A percentile compares a stretch with the other conserved stretches of the same genome.
phyloP scores from a whole-genome alignment of 345 rosid species.

The Eucalyptus cladocalyx region DNA sequence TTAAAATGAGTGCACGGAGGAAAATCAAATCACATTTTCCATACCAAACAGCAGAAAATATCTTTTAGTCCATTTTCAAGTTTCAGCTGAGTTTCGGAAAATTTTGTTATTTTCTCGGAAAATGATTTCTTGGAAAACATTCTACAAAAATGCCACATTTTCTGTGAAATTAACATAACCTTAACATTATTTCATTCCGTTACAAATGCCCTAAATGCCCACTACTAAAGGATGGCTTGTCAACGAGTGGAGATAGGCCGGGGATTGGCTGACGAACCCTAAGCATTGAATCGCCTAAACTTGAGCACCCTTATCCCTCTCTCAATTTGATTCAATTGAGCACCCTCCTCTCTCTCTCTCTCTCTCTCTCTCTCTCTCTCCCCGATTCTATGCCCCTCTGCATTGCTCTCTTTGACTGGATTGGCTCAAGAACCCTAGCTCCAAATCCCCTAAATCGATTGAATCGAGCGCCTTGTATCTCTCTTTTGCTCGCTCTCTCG shows the following conservation, averaged over 20 bases:
- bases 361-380: neutral
- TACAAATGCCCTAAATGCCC: neutral
- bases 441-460: neutral
- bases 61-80: too few species aligned
- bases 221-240: neutral
- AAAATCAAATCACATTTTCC: too few species aligned
- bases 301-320: neutral
- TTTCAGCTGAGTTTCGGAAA: too few species aligned
- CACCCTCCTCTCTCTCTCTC: neutral
- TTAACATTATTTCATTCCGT: neutral
- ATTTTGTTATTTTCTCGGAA: too few species aligned
- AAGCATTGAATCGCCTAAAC: neutral
- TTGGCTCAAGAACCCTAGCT: neutral
- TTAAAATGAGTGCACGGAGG: too few species aligned
- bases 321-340: neutral
- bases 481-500: neutral
- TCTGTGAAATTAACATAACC: too few species aligned
- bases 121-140: too few species aligned
- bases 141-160: too few species aligned
- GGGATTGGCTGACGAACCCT: neutral
- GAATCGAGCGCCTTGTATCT: neutral
- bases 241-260: neutral
- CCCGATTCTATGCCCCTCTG: neutral
- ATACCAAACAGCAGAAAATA: too few species aligned
- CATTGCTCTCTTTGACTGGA: neutral